phyloP scores from a whole-genome alignment of 2,329 filamentous ascomycete genomes.

The Pezicula rhizophila region DNA sequence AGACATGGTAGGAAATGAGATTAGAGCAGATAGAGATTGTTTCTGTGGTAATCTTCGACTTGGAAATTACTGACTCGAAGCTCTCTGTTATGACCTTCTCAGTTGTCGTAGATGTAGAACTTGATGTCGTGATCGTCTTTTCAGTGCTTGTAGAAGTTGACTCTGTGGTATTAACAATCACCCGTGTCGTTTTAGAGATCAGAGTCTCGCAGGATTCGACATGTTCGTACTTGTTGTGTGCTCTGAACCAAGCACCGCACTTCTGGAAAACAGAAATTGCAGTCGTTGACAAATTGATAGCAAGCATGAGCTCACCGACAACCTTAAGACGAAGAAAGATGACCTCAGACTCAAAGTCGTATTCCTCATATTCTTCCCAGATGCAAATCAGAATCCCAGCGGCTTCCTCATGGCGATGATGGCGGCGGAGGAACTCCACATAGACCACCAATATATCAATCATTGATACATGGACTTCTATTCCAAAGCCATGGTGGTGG shows the following conservation, averaged over 20 bases:
- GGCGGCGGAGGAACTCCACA: slow-evolving; percentile 8
- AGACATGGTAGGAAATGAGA: slow-evolving; percentile 4
- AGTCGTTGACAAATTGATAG: slow-evolving; percentile 1
- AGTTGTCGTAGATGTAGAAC: neutral
- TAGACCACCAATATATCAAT: slow-evolving; percentile 16
- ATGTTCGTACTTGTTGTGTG: slow-evolving; percentile 3
- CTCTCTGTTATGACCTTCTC: neutral
- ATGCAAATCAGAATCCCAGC: slow-evolving; percentile 5
- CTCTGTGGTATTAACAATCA: neutral
- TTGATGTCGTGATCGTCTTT: neutral
- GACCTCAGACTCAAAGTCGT: slow-evolving; percentile 7
- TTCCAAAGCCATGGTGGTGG: slow-evolving; percentile 3
- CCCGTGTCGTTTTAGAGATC: slow-evolving; percentile 1
- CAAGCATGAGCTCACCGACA: slow-evolving; percentile 5
- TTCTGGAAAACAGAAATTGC: slow-evolving; percentile 8
- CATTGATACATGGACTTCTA: slow-evolving; percentile 13
- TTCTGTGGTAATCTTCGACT: slow-evolving; percentile 1
- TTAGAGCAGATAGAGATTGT: slow-evolving; percentile 7
- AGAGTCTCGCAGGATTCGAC: slow-evolving; percentile 3
- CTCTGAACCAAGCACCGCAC: slow-evolving; percentile 7
- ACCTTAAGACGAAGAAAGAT: slow-evolving; percentile 6
- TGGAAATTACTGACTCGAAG: neutral
- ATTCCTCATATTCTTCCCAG: slow-evolving; percentile 9
- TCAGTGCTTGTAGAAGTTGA: neutral
- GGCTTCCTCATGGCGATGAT: slow-evolving; percentile 5